phyloP scores from a whole-genome alignment of 1,284 basidiomycete genomes.

The Cutaneotrichosporon daszewskae region DNA sequence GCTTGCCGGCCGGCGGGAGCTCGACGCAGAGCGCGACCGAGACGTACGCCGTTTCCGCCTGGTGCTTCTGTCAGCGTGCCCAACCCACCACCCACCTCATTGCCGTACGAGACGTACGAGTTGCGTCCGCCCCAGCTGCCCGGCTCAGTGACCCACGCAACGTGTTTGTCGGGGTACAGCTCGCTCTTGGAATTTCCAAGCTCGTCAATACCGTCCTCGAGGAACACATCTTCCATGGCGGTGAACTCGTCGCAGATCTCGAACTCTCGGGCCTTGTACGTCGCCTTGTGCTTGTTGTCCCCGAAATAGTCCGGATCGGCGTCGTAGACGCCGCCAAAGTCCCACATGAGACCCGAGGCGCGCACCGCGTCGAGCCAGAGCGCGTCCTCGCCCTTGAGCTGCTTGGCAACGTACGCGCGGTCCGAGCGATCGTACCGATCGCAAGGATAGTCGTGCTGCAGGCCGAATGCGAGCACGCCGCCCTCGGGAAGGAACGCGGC shows the following conservation, averaged over 20 bases:
- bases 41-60: too few relatives aligned
- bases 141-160: not conserved
- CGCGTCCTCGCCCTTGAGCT: not conserved
- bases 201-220: not conserved
- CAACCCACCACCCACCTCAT: too few relatives aligned
- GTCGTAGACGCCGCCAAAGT: not conserved
- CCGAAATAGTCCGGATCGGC: not conserved
- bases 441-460: slow-evolving; percentile 47
- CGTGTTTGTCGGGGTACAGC: not conserved
- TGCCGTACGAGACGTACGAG: not conserved
- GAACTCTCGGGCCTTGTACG: not conserved
- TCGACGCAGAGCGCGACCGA: too few relatives aligned
- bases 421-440: not conserved
- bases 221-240: not conserved
- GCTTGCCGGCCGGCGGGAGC: too few relatives aligned
- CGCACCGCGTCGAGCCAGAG: not conserved
- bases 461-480: slow-evolving; percentile 46
- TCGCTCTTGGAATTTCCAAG: not conserved
- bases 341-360: not conserved
- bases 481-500: slow-evolving; percentile 22
- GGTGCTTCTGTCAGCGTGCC: too few relatives aligned
- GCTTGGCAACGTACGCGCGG: not conserved
- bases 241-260: not conserved
- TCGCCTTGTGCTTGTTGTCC: not conserved
- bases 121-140: not conserved